Conservation (phyloP, 257 asterid species). For the Lithospermum erythrorhizon region DNA sequence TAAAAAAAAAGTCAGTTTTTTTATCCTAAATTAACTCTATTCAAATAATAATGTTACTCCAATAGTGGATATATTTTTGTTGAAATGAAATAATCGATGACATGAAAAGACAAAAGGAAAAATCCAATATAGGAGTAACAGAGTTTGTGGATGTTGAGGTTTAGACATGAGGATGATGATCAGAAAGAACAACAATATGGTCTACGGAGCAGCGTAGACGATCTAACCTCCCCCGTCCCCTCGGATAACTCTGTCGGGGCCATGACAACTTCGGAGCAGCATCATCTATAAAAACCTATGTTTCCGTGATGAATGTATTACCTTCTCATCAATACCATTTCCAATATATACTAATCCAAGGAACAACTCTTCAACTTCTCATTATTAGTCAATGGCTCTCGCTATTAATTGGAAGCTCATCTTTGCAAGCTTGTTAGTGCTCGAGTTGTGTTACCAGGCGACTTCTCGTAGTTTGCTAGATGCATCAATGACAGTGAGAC, state of each 20-base stretch:
- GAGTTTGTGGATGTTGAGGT: neutral
- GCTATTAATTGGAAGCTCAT: constrained; percentile 3
- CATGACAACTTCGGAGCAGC: neutral
- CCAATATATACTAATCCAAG: neutral
- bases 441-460: constrained; percentile 13
- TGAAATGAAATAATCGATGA: too few relatives aligned
- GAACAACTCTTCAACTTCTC: neutral
- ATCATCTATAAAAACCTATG: constrained; percentile 5
- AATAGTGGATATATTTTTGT: too few relatives aligned
- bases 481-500: constrained; percentile 16
- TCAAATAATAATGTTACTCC: too few relatives aligned
- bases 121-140: neutral
- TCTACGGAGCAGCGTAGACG: constrained; percentile 1
- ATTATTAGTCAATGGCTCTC: neutral
- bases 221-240: too few relatives aligned
- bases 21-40: too few relatives aligned
- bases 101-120: neutral
- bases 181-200: neutral
- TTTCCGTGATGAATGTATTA: neutral
- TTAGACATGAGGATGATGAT: too few relatives aligned
- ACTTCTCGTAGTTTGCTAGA: constrained; percentile 9
- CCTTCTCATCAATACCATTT: neutral
- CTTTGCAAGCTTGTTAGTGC: constrained; percentile 10
- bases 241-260: neutral
- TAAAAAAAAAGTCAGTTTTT: too few relatives aligned